A percentile compares a stretch with the other conserved stretches of the same genome.
phyloP scores from a whole-genome alignment of 257 asterid genomes.

The Misopates orontium region DNA sequence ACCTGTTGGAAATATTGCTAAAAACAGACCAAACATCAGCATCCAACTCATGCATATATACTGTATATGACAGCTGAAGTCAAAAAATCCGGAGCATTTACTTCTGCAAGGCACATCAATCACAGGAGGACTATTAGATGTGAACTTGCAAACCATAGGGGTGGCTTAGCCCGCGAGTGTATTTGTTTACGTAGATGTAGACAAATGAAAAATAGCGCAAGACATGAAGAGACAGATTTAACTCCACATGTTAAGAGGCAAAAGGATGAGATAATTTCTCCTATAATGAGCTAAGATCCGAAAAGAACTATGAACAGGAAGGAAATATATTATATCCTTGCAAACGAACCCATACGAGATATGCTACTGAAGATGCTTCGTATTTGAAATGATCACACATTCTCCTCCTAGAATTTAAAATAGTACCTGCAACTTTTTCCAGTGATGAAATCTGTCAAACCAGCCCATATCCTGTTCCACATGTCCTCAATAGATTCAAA shows the following conservation, averaged over 20 bases:
- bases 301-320: neutral
- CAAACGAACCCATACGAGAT: neutral
- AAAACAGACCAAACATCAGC: constrained; percentile 64
- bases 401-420: neutral
- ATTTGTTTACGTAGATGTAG: neutral
- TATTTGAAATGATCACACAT: neutral
- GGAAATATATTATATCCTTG: too few species aligned
- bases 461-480: constrained; percentile 65
- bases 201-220: neutral
- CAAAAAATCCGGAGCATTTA: constrained; percentile 78
- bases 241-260: neutral
- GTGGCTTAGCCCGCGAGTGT: neutral
- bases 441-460: constrained; percentile 58
- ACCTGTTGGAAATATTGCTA: constrained; percentile 93
- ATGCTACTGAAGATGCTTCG: neutral
- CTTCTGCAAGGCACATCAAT: constrained; percentile 48
- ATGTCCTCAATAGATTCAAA: constrained; percentile 72
- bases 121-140: constrained; percentile 19
- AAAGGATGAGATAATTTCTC: neutral
- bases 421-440: constrained; percentile 89
- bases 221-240: neutral
- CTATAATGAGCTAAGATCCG: neutral
- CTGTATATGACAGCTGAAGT: constrained; percentile 85
- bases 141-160: neutral
- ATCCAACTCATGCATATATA: constrained; percentile 88